Base-by-base conservation (phyloP, 1,284 basidiomycete genomes). In the Pterulicium gracile region DNA sequence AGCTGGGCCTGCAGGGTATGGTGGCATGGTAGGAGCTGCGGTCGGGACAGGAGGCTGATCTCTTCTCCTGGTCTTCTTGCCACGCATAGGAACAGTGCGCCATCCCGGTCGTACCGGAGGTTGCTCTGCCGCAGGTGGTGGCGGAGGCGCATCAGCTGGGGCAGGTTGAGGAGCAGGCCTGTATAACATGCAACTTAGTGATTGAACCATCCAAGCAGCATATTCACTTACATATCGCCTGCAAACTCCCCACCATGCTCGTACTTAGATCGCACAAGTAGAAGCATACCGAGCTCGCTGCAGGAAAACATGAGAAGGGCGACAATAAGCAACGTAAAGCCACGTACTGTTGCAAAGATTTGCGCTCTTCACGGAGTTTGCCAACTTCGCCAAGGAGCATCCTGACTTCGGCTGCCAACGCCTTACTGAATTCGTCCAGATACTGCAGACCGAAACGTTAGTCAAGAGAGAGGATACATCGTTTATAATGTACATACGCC, bases 341-440 rank as follows among this genome's bases (percentile, higher is more conserved):
- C 24, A 73, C 82, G 46, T 61, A 88, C 84, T 79, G 75, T 64
- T 86, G 80, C 22, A 86, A 65, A 22, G 70, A 73, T 24, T 82
- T 73, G 54, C 77, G 72, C 57, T 88, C 80, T 58, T 86, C 81
- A 18, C 82, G 76, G 36, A 88, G 63, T 53, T 80, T 83, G 32
- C 83, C 82, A 20, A 88, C 85, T 64, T 88, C 85, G 24, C 70
- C 74, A 4, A 88, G 69, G 7, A 88, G 68, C 68, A 84, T 80
- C 21, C 82, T 75, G 3, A 88, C 84, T 62, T 88, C 85, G n/a
- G 72, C 68, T 3, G 86, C 82, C 40, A 88, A 62, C 1, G 84
- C 80, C 57, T 79, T 83, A 59, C 82, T 87, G 61, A 88, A 88
- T 47, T 88, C 83, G 51, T 87, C 82, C 15, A 88, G 68, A 56